Evolutionary conservation across 2,329 filamentous ascomycete species (phyloP).

Genomic region (Didymellaceae sp.): DNA sequence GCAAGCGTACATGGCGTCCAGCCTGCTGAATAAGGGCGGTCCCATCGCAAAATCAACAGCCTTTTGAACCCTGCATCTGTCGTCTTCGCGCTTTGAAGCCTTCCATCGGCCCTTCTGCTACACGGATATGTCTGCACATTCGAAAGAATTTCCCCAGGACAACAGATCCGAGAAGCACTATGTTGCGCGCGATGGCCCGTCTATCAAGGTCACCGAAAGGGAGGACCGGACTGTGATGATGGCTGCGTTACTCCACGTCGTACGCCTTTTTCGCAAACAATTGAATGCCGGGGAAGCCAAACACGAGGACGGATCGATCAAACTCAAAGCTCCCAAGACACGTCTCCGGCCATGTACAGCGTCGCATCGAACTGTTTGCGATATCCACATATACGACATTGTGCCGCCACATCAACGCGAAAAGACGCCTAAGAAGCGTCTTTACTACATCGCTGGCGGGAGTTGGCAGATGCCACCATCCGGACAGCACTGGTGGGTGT

Average conservation of each 20-base stretch:
- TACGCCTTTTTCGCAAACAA: slow-evolving; percentile 46
- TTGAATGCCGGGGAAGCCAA: slow-evolving; percentile 41
- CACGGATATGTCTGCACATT: neutral
- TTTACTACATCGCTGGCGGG: slow-evolving; percentile 65
- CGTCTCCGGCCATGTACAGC: slow-evolving; percentile 45
- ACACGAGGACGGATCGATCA: slow-evolving; percentile 51
- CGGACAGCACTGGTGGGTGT: slow-evolving; percentile 60
- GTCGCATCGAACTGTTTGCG: slow-evolving; percentile 51
- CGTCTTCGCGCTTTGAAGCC: neutral
- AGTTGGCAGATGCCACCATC: slow-evolving; percentile 62
- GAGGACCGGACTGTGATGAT: slow-evolving; percentile 50
- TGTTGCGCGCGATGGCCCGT: slow-evolving; percentile 12
- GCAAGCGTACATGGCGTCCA: slow-evolving; percentile 1
- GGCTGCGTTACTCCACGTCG: slow-evolving; percentile 46
- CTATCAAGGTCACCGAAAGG: slow-evolving; percentile 47
- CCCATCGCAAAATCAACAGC: neutral
- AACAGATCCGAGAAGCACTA: slow-evolving; percentile 1
- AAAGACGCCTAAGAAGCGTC: slow-evolving; percentile 35
- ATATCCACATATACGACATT: slow-evolving; percentile 57
- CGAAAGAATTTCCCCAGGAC: neutral
- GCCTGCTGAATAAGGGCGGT: neutral
- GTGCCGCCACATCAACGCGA: slow-evolving; percentile 22
- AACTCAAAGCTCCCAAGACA: slow-evolving; percentile 46
- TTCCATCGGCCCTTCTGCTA: neutral
- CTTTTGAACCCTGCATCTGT: slow-evolving; percentile 7